Base-by-base conservation (phyloP, 2,329 filamentous ascomycete genomes). In the Purpureocillium takamizusanense region DNA sequence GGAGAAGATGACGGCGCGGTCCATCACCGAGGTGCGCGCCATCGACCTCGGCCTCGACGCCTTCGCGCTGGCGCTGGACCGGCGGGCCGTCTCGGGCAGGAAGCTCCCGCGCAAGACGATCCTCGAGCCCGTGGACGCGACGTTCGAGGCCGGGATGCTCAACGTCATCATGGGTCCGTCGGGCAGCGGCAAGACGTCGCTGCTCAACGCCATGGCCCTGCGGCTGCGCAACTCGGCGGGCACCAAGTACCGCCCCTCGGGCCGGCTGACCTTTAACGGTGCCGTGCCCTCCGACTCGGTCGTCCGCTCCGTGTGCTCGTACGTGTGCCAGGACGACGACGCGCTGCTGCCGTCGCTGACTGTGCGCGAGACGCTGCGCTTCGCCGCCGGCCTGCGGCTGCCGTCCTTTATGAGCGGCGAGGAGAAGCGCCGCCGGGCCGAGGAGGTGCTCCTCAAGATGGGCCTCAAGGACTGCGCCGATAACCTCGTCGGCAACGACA, bases 91-190 rank as follows among this genome's bases (percentile, higher is more conserved):
- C 0, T 59, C 63, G 2, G 74, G 74, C 8, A 70, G 67, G 48
- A 76, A 63, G 41, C 44, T 72, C 1, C 69, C 71, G 0, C 64
- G 59, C 1, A 77, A 75, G 52, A 69, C 60, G 0, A 87, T 89
- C 10, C 61, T 89, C 12, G 71, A 80, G 39, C 80, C 81, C 0
- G 69, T 88, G 11, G 78, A 70, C 2, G 66, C 81, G 0, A 76
- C 72, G 0, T 88, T 89, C 46, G 69, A 76, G 34, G 74, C 84
- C 0, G 82, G 83, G 1, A 65, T 73, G 12, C 54, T 89, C 12
- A 88, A 88, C 45, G 72, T 87, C 17, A 84, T 89, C 46, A 87
- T 88, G 83, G 84, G 84, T 0, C 84, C 84, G 0, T 86, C 82
- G 0, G 84, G 84, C 0, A 82, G 77, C 33, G 84, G 84, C 1